Evolutionary conservation across 164 flowering plant species (phyloP), one percentile per base, ranked within the genome.

Genomic region (Dillenia turbinata): DNA sequence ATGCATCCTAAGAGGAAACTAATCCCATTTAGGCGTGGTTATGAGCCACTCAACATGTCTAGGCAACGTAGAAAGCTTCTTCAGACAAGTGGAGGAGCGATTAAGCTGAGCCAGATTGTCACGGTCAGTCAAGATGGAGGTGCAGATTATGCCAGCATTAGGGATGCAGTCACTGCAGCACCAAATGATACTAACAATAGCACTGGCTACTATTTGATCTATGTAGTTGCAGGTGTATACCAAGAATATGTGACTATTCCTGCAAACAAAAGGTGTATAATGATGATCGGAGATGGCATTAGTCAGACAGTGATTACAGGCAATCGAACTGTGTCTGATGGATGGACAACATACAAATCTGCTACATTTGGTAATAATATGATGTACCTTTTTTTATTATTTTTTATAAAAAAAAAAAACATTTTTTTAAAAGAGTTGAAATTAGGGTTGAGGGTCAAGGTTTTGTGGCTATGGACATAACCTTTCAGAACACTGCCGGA

Each of bases 261-360:
- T 2, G 83, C 78, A 74, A 79, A 76, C 51, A 85, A 83, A 76
- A 69, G 33, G 59, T 77, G 81, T 24, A 49, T 87, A 73, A 75
- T 87, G 88, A 85, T 87, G 80, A 54, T 87, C 14, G 92, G 92
- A 1, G 92, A 81, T 49, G 89, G 89, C 1, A 81, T 87, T 54
- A 85, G 81, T 40, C 77, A 75, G 62, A 87, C 90, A 3, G 57
- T 87, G 10, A 75, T 87, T 61, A 87, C 92, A 10, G 92, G 92
- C 9, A 85, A 83, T 55, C 79, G 73, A 5, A 87, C 81, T 60
- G 77, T 78, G 0, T 80, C 59, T 56, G 92, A 83, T 56, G 87
- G 87, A 11, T 85, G 82, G 82, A 83, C 89, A 2, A 87, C 90
- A 12, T 83, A 80, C 73, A 83, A 56, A 56, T 68, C 66, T 56